These are phyloP conservation scores for Globisporangium okanoganense DNA, from an alignment of 352 stramenopile genomes.

Conservation along the genomic window DNA sequence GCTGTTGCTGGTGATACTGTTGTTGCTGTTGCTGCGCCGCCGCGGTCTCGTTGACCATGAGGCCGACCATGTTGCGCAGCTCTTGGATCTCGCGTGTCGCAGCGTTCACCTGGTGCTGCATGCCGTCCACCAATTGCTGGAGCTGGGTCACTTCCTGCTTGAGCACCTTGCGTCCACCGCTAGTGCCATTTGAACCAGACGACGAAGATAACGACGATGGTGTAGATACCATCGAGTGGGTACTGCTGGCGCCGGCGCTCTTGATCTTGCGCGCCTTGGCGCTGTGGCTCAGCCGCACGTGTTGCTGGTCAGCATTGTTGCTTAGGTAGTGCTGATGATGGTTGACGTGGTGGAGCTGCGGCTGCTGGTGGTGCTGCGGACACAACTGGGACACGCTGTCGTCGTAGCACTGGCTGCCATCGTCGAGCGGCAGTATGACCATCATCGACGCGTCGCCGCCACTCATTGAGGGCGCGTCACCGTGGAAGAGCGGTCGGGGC, in stretches of 20 bases:
- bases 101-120: slow-evolving; percentile 25
- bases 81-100: slow-evolving; percentile 25
- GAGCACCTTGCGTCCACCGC: slow-evolving; percentile 5
- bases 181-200: not conserved
- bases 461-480: no score
- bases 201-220: not conserved
- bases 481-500: not conserved
- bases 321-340: not conserved
- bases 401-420: not conserved
- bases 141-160: slow-evolving; percentile 20
- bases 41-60: not conserved
- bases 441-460: not conserved
- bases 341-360: not conserved
- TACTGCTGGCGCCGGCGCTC: not conserved
- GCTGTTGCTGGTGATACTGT: not conserved
- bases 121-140: slow-evolving; percentile 17
- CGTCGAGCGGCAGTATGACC: not conserved
- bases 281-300: not conserved
- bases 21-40: not conserved
- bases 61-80: slow-evolving; percentile 20
- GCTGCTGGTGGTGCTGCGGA: not conserved
- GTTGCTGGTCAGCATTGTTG: not conserved
- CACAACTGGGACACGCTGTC: not conserved
- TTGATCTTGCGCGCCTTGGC: not conserved
- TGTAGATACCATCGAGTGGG: not conserved